These are phyloP conservation scores for Xanthoconium separans DNA, from an alignment of 1,284 basidiomycete species.

Conservation along the genomic window DNA sequence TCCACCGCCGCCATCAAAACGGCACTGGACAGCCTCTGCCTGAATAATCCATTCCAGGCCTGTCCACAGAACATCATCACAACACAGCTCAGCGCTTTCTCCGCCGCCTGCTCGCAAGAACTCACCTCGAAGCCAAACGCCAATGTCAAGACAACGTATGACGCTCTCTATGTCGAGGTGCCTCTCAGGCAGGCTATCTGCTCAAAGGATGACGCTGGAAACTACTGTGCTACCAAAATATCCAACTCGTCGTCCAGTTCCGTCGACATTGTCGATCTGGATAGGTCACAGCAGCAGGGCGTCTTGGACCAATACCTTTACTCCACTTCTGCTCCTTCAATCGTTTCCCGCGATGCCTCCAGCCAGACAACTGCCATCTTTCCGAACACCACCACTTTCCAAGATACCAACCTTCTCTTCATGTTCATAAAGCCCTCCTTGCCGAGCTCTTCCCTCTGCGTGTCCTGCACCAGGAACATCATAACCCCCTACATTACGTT, in stretches of 20 bases:
- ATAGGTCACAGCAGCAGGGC: conserved; percentile 15
- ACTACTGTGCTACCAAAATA: conserved; percentile 60
- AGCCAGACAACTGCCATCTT: conserved; percentile 35
- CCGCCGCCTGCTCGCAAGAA: conserved; percentile 66
- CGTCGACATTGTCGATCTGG: conserved; percentile 18
- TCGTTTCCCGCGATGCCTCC: conserved; percentile 31
- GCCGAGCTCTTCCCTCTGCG: conserved; percentile 63
- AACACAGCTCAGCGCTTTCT: conserved; percentile 64
- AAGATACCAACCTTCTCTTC: conserved; percentile 70
- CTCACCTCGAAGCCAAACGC: conserved; percentile 51
- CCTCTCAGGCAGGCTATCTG: conserved; percentile 73
- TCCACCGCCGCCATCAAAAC: conserved; percentile 48
- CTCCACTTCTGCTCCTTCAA: conserved; percentile 13
- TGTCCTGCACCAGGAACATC: conserved; percentile 74
- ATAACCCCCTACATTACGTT: conserved; percentile 74
- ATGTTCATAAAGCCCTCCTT: conserved; percentile 66
- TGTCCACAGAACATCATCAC: conserved; percentile 66
- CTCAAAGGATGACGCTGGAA: conserved; percentile 65
- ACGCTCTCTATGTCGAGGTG: conserved; percentile 69
- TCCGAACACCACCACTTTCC: conserved; percentile 71
- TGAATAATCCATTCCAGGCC: conserved; percentile 33
- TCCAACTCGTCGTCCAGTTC: conserved; percentile 24
- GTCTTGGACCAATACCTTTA: conserved; percentile 20
- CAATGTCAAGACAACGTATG: conserved; percentile 66
- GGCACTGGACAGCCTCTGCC: conserved; percentile 63